These are phyloP conservation scores for Rhododendron kiyosumense DNA, from an alignment of 148 eudicot species.

Conservation along the genomic window DNA sequence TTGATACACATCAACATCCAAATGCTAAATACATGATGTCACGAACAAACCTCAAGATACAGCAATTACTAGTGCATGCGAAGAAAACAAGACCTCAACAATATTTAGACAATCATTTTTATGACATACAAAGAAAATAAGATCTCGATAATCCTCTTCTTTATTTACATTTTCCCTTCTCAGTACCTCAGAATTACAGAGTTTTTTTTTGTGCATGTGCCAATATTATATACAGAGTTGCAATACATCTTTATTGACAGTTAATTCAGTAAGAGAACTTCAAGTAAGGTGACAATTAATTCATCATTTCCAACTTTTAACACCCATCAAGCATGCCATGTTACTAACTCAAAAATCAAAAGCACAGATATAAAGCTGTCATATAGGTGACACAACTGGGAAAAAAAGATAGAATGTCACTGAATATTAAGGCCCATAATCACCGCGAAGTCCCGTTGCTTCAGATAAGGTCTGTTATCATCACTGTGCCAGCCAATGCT, in stretches of 20 bases:
- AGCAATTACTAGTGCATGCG: neutral
- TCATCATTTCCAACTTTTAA: neutral
- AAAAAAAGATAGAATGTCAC: neutral
- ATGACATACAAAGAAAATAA: neutral
- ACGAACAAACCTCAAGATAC: neutral
- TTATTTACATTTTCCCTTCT: neutral
- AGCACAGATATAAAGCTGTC: neutral
- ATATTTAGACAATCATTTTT: neutral
- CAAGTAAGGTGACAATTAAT: neutral
- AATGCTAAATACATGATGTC: neutral
- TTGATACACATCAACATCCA: neutral
- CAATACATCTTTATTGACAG: neutral
- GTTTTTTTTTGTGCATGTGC: no score
- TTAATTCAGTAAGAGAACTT: neutral
- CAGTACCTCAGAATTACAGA: neutral
- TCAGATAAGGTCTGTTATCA: conserved; percentile 85
- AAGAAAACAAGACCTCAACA: neutral
- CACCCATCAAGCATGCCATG: neutral
- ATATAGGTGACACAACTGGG: neutral
- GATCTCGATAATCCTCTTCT: neutral
- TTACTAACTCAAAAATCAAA: neutral
- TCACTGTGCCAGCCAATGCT: conserved; percentile 99
- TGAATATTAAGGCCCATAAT: conserved; percentile 14
- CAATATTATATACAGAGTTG: neutral
- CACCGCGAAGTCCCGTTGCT: conserved; percentile 88